These are phyloP conservation scores for Trametes coccinea DNA, from an alignment of 768 basidiomycete species.

Conservation along the genomic window DNA sequence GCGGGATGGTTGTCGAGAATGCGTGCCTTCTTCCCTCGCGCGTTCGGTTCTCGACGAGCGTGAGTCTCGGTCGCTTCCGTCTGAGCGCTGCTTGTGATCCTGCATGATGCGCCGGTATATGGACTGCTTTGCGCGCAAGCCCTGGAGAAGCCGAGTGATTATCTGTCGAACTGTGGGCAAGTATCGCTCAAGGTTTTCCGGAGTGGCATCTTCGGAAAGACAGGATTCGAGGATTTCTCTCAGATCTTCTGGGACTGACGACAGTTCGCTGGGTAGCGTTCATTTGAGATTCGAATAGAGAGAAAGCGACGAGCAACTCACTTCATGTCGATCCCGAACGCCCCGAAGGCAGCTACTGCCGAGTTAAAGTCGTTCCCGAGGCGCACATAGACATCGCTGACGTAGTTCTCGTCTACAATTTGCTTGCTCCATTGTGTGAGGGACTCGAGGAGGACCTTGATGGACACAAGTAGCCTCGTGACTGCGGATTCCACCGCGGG, in stretches of 20 bases:
- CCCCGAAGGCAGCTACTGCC: slow-evolving; percentile 84
- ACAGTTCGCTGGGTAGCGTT: slow-evolving; percentile 65
- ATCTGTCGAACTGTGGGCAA: slow-evolving; percentile 89
- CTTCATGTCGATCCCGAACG: slow-evolving; percentile 89
- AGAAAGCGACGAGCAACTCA: slow-evolving; percentile 45
- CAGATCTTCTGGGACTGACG: slow-evolving; percentile 85
- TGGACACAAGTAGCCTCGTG: slow-evolving; percentile 89
- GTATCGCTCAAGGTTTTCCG: slow-evolving; percentile 83
- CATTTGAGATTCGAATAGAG: background rate
- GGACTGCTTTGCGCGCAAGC: slow-evolving; percentile 89
- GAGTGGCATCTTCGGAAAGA: slow-evolving; percentile 85
- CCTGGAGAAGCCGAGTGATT: slow-evolving; percentile 90
- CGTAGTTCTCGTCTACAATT: slow-evolving; percentile 70
- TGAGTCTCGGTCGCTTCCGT: slow-evolving; percentile 56
- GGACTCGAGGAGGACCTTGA: slow-evolving; percentile 91
- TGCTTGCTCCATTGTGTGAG: slow-evolving; percentile 82
- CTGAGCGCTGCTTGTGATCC: slow-evolving; percentile 52
- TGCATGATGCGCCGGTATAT: slow-evolving; percentile 77
- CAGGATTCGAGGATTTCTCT: slow-evolving; percentile 87
- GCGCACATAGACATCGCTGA: slow-evolving; percentile 96
- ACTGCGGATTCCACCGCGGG: slow-evolving; percentile 89
- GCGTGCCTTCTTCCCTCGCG: slow-evolving; percentile 41
- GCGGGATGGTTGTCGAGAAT: slow-evolving; percentile 14
- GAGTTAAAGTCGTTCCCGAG: slow-evolving; percentile 97
- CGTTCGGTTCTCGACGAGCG: slow-evolving; percentile 50